Percentiles rank a stretch among this genome's conserved stretches.
Conservation (phyloP, 352 stramenopile species). For the Phytophthora colocasiae region DNA sequence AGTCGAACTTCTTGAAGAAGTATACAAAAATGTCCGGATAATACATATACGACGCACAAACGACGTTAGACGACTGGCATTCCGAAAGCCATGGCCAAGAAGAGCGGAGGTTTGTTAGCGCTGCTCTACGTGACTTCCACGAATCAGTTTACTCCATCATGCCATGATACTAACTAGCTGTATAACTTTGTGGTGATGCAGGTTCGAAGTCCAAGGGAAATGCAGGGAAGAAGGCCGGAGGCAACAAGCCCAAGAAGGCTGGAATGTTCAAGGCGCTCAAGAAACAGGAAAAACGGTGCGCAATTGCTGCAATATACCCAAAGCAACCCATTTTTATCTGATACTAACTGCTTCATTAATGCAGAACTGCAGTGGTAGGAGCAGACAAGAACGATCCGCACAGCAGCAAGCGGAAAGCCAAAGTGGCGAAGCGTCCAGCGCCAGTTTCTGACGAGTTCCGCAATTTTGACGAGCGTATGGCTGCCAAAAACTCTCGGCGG, state of each 20-base stretch:
- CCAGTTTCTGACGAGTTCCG: constrained; percentile 67
- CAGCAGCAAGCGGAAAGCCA: constrained; percentile 34
- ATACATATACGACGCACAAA: too few species aligned
- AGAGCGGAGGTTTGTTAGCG: constrained; percentile 35
- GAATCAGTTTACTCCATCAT: neutral
- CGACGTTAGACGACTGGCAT: constrained; percentile 9
- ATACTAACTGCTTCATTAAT: neutral
- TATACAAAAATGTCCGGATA: neutral
- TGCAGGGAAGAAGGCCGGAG: constrained; percentile 48
- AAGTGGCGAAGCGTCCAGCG: constrained; percentile 39
- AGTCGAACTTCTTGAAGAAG: neutral
- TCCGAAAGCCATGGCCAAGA: constrained; percentile 48
- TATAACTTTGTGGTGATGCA: constrained; percentile 2
- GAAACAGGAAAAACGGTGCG: constrained; percentile 67
- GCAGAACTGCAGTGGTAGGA: constrained; percentile 46
- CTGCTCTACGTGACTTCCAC: neutral
- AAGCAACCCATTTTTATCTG: neutral
- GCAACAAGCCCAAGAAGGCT: constrained; percentile 66
- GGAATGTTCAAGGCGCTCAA: constrained; percentile 74
- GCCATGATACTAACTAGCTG: neutral
- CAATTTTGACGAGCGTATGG: constrained; percentile 84
- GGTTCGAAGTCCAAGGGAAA: constrained; percentile 30
- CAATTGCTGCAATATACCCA: neutral
- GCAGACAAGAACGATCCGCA: constrained; percentile 48
- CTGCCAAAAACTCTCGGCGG: constrained; percentile 44